phyloP scores from a whole-genome alignment of 352 stramenopile genomes.

The Albugo laibachii region DNA sequence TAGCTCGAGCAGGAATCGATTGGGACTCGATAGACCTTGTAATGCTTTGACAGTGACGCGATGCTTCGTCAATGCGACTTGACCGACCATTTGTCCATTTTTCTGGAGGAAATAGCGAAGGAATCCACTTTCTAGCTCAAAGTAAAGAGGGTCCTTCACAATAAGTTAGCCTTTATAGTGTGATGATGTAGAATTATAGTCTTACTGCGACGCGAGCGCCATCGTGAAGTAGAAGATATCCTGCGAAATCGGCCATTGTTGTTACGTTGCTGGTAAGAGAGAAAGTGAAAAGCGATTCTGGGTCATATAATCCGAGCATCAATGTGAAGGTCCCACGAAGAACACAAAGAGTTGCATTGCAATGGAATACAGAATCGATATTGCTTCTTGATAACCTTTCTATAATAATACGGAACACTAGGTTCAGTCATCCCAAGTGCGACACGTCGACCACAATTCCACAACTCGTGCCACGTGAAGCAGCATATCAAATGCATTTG shows the following conservation, averaged over 20 bases:
- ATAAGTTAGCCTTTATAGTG: not conserved
- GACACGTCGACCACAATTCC: too few species aligned
- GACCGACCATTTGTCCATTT: slow-evolving; percentile 39
- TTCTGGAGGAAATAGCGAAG: slow-evolving; percentile 61
- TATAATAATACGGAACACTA: too few species aligned
- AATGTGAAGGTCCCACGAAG: not conserved
- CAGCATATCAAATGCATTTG: too few species aligned
- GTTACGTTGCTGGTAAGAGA: not conserved
- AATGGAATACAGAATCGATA: not conserved
- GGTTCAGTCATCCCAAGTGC: too few species aligned
- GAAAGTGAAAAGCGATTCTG: not conserved
- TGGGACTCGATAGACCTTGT: slow-evolving; percentile 19
- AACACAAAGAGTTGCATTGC: not conserved
- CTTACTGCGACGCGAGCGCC: slow-evolving; percentile 17
- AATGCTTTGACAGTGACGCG: slow-evolving; percentile 28
- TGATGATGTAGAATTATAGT: not conserved
- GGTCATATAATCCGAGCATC: not conserved
- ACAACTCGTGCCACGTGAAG: too few species aligned
- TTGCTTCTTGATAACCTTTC: too few species aligned
- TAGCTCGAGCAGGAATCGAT: slow-evolving; percentile 50
- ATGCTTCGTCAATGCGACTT: slow-evolving; percentile 54
- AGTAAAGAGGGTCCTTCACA: slow-evolving; percentile 50
- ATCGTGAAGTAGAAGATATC: slow-evolving; percentile 54
- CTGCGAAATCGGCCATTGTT: slow-evolving; percentile 64
- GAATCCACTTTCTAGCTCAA: slow-evolving; percentile 43